phyloP scores from a whole-genome alignment of 2,329 filamentous ascomycete species.

The Pestalotiopsis sp. region DNA sequence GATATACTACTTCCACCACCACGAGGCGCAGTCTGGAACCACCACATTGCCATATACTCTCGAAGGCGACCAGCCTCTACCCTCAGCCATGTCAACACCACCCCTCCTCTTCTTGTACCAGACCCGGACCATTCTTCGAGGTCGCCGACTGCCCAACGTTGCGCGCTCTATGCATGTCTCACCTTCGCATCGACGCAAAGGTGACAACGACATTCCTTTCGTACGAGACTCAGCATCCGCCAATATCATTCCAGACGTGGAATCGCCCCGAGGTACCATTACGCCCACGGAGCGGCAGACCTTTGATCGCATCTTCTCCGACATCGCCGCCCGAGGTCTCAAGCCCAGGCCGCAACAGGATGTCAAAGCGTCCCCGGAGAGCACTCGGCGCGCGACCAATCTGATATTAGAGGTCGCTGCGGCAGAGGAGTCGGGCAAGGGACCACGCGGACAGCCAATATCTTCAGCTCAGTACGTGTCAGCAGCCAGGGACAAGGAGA shows the following conservation, averaged over 20 bases:
- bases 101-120: conserved; percentile 71
- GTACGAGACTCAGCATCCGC: conserved; percentile 39
- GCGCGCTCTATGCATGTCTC: conserved; percentile 24
- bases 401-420: conserved; percentile 30
- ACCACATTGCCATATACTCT: not conserved
- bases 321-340: conserved; percentile 48
- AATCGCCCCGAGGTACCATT: conserved; percentile 44
- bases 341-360: conserved; percentile 18
- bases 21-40: not conserved
- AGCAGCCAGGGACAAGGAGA: conserved; percentile 30
- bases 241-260: conserved; percentile 19
- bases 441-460: conserved; percentile 16
- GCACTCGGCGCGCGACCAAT: conserved; percentile 21
- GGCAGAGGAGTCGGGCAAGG: conserved; percentile 20
- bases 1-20: not conserved
- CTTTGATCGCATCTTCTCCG: conserved; percentile 57
- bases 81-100: conserved; percentile 44
- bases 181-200: conserved; percentile 15
- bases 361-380: conserved; percentile 10
- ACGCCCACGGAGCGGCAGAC: conserved; percentile 52
- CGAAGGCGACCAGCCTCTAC: not conserved
- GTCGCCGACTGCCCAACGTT: conserved; percentile 24
- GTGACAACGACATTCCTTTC: conserved; percentile 49
- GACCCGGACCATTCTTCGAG: conserved; percentile 60
- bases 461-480: conserved; percentile 19